Percentiles rank a stretch among this genome's conserved stretches.
Conservation (phyloP, 1,139 yeast species). For the Lodderomyces margitis region DNA sequence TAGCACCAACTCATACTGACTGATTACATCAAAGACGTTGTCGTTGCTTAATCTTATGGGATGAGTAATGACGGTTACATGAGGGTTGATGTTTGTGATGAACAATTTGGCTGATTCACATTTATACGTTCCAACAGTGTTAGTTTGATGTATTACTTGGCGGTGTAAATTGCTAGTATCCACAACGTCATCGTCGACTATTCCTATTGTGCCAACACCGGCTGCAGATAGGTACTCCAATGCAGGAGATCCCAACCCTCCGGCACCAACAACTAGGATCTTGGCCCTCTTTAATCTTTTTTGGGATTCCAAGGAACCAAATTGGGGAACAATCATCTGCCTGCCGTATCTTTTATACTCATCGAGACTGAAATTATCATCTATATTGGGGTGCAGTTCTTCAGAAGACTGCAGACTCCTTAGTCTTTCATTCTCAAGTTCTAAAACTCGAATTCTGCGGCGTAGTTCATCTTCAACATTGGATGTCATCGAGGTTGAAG, state of each 20-base stretch:
- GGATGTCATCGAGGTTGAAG: neutral
- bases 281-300: constrained; percentile 51
- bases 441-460: constrained; percentile 21
- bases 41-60: constrained; percentile 48
- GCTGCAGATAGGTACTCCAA: constrained; percentile 81
- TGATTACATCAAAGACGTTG: constrained; percentile 65
- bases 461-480: constrained; percentile 18
- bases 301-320: constrained; percentile 61
- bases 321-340: constrained; percentile 86
- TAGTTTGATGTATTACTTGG: constrained; percentile 76
- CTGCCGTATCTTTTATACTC: constrained; percentile 89
- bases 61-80: constrained; percentile 53
- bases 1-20: constrained; percentile 68
- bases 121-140: constrained; percentile 65
- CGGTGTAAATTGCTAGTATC: constrained; percentile 86
- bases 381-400: constrained; percentile 7
- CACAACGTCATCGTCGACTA: constrained; percentile 83
- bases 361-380: constrained; percentile 39
- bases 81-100: constrained; percentile 61
- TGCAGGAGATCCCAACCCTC: constrained; percentile 96
- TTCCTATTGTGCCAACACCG: constrained; percentile 83
- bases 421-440: constrained; percentile 24
- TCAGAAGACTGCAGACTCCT: constrained; percentile 5
- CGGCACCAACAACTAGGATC: constrained; percentile 88
- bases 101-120: constrained; percentile 71